phyloP scores from a whole-genome alignment of 768 basidiomycete genomes.

The Leccinellum albellum region DNA sequence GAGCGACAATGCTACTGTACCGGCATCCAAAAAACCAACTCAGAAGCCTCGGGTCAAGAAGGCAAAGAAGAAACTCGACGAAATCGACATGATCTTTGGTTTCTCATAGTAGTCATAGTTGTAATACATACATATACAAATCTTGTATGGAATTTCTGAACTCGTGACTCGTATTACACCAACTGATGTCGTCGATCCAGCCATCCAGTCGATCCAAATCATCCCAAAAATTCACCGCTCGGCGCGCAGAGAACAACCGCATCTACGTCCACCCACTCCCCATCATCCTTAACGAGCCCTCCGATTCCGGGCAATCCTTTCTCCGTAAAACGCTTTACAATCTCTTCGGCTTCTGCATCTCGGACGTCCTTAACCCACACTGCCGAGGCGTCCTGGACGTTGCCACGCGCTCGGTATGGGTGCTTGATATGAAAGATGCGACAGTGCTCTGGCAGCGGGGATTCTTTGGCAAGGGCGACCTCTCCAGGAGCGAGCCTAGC shows the following conservation, averaged over 20 bases:
- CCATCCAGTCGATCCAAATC: constrained; percentile 37
- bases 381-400: constrained; percentile 77
- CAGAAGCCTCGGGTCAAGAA: constrained; percentile 16
- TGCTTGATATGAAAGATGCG: constrained; percentile 59
- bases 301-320: constrained; percentile 36
- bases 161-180: not conserved
- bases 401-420: constrained; percentile 84
- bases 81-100: constrained; percentile 28
- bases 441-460: constrained; percentile 81
- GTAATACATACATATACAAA: not conserved
- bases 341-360: constrained; percentile 54
- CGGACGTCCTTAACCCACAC: constrained; percentile 64
- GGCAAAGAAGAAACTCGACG: constrained; percentile 18
- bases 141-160: not conserved
- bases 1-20: not conserved
- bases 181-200: constrained; percentile 48
- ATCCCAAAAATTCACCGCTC: constrained; percentile 47
- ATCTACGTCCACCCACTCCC: constrained; percentile 75
- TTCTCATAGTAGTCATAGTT: constrained; percentile 8
- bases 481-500: constrained; percentile 92
- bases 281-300: constrained; percentile 41
- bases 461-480: constrained; percentile 95
- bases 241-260: constrained; percentile 59
- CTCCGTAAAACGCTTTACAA: constrained; percentile 43
- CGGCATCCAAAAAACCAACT: not conserved